Base-by-base conservation (phyloP, 176 grass and related monocot species). In the Chloris gayana region DNA sequence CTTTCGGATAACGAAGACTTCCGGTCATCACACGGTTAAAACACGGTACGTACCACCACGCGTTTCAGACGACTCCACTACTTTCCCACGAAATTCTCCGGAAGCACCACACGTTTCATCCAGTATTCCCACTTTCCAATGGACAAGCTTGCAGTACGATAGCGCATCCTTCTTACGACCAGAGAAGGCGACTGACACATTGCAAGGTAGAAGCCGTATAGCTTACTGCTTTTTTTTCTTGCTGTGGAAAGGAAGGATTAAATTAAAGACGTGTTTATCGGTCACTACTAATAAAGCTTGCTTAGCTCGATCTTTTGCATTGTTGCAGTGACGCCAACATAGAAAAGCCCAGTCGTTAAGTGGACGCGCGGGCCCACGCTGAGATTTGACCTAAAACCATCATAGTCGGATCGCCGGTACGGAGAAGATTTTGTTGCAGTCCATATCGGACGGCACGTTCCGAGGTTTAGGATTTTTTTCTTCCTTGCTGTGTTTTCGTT, bases 391-490 rank as follows among this genome's bases (percentile, higher is more conserved):
- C 73, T 57, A 87, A 69, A 82, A 65, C 65, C 38, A 62, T 82
- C 73, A 9, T 4, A 37, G 53, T 82, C 80, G 11, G 67, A 87
- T 87, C 17, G 7, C 26, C 11, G 27, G 80, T 87, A 78, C 74
- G 85, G 85, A 78, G 72, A 32, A 51, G 12, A 12, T 0, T 35
- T 54, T 77, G 34, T 58, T 77, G 67, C 57, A 9, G 73, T 66
- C 80, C 74, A 83, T 67, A 47, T 78, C 74, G 66, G 73, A 57
- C 14, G 21, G 57, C 67, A 69, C 71, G 22, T 86, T 86, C 78
- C 50, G 37, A 67, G 35, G 59, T 66, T 42, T 17, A 61, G 59
- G 72, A 54, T 34, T 19, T 69, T 42, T 38, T 29, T 26, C 31
- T 1, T 24, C 8, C 11, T 1, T 14, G 25, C 6, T 22, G 10